Evolutionary conservation across 345 rosid species (phyloP), one percentile per base, ranked within the genome.

Genomic region (Sisymbrium altissimum): DNA sequence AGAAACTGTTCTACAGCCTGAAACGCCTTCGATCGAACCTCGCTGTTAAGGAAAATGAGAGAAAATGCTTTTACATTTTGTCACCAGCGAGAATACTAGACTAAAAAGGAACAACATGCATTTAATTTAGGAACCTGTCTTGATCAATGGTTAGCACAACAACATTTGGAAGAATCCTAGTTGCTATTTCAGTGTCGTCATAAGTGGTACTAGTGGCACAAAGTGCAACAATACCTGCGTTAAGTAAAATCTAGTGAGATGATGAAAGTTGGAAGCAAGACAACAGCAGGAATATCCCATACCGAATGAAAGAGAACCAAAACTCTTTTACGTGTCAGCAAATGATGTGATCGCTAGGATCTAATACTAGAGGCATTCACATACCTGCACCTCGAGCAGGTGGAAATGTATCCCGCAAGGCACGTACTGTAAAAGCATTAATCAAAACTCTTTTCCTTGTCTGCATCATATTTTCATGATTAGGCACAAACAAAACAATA

Each of bases 321-420:
- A 76, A 35, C 66, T 45, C 17, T 27, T 27, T 2, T 27, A 27
- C 29, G 29, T 27, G 29, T 46, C 60, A 7, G 15, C 2, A 44
- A 4, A 53, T 7, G 38, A 70, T 4, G 62, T 56, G 38, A 70
- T 69, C 59, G 19, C 1, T 46, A 70, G 40, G 43, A 63, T 63
- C 44, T 32, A 35, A 6, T 38, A 21, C 19, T 53, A 45, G 19
- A 70, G 56, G 33, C 67, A 19, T 55, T 70, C 41, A 66, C 64
- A 65, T 89, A 95, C 99, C 99, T 83, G 99, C 99, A 79, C 92
- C 99, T 76, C 99, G 88, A 71, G 99, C 99, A 82, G 94, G 96
- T 79, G 99, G 84, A 79, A 95, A 95, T 44, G 94, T 84, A 84
- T 95, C 99, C 49, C 96, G 92, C 80, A 95, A 59, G 48, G 99